Base-by-base conservation (phyloP, 1,284 basidiomycete species). In the Ganoderma leucocontextum region DNA sequence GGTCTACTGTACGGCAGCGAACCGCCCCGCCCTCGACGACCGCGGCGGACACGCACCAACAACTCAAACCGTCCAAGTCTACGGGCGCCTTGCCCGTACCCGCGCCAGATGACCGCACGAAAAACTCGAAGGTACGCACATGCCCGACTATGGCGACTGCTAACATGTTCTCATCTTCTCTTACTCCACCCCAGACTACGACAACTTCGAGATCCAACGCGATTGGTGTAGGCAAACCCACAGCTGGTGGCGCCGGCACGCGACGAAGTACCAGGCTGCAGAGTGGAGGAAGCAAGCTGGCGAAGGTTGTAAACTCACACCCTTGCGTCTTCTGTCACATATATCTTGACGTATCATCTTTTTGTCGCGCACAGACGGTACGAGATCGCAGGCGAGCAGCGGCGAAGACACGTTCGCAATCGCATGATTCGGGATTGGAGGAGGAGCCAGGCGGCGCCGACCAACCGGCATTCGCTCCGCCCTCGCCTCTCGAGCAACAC, bases 161-260 rank as follows among this genome's bases (percentile, higher is more conserved):
- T 90, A 91, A 91, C 83, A 85, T 90, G 84, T 90, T 91, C 90
- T 92, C 90, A 91, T 90, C 87, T 83, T 85, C 87, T 80, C 86
- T 86, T 85, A 88, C 88, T 86, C 86, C 84, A 87, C 85, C 87
- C 81, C 89, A 92, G 91, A 83, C 85, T 78, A 71, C 79, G 73
- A 82, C 86, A 79, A 84, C 87, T 78, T 84, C 88, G 9, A 87
- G 86, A 81, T 82, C 82, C 63, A 74, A 74, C 73, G 78, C 79
- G 38, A 74, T 73, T 57, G 78, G 78, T 17, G 66, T 70, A 69
- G 84, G 84, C 72, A 91, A 90, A 80, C 84, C 77, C 66, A 86
- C 85, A 71, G 74, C 72, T 81, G 71, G 80, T 79, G 67, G 70
- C 2, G 72, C 64, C n/a, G 88, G 62, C 15, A 57, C 87, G 66